phyloP scores from a whole-genome alignment of 1,139 yeast species.

The Debaryomycetaceae sp. region DNA sequence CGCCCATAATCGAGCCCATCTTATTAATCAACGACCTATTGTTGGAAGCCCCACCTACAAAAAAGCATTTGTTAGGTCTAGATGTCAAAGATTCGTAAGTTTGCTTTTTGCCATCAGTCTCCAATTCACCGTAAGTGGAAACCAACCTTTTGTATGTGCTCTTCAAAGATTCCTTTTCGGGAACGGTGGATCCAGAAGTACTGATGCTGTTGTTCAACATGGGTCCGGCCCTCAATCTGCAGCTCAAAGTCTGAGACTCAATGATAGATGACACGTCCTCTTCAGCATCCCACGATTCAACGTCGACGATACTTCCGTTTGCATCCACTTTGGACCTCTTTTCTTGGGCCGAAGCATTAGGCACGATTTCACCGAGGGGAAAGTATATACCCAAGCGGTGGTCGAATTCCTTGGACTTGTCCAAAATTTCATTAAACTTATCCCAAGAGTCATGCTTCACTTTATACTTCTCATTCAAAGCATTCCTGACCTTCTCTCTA shows the following conservation, averaged over 20 bases:
- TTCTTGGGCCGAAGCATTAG: conserved; percentile 65
- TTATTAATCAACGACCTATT: conserved; percentile 64
- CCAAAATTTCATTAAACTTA: conserved; percentile 57
- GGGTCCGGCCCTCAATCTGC: conserved; percentile 77
- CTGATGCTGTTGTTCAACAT: conserved; percentile 36
- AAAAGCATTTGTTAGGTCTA: conserved; percentile 69
- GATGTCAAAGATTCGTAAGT: conserved; percentile 39
- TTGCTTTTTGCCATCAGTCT: conserved; percentile 51
- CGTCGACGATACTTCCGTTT: conserved; percentile 14
- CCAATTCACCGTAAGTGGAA: conserved; percentile 37
- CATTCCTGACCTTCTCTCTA: conserved; percentile 70
- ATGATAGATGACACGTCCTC: conserved; percentile 76
- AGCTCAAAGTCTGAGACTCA: conserved; percentile 83
- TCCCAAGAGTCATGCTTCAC: conserved; percentile 52
- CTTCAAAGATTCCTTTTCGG: conserved; percentile 13
- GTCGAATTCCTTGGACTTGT: conserved; percentile 31
- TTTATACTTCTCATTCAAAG: conserved; percentile 47
- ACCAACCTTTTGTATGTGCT: conserved; percentile 22
- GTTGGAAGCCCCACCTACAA: conserved; percentile 85
- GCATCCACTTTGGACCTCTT: conserved; percentile 42
- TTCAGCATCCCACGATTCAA: conserved; percentile 42
- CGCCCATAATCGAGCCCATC: conserved; percentile 70
- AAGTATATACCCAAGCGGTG: conserved; percentile 73
- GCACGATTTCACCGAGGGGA: conserved; percentile 87
- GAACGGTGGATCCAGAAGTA: conserved; percentile 13